Percentiles rank a stretch among this genome's conserved stretches.
These are phyloP conservation scores for Lentinula novae-zelandiae DNA, from an alignment of 1,284 basidiomycete species.

Conservation along the genomic window DNA sequence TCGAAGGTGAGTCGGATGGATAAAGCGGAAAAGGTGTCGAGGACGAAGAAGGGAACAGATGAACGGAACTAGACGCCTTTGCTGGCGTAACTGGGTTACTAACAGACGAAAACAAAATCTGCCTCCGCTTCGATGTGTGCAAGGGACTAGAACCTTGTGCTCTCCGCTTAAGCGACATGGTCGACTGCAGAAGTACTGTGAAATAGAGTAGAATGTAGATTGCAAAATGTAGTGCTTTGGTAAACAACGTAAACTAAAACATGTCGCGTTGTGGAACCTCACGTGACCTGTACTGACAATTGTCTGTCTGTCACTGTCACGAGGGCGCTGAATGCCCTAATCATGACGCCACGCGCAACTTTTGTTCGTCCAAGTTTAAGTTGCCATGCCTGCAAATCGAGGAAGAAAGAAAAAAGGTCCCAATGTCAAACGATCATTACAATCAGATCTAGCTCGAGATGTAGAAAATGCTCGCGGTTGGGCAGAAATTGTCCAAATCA, in stretches of 20 bases:
- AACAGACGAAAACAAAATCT: not conserved
- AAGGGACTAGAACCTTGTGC: not conserved
- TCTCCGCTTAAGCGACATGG: slow-evolving; percentile 6
- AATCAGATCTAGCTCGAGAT: slow-evolving; percentile 23
- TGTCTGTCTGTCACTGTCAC: too few relatives aligned
- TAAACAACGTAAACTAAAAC: too few relatives aligned
- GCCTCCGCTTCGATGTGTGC: slow-evolving; percentile 5
- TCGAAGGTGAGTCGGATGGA: slow-evolving; percentile 51
- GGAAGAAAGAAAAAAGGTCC: slow-evolving; percentile 12
- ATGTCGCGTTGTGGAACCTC: too few relatives aligned
- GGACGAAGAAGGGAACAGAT: slow-evolving; percentile 4
- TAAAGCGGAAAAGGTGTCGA: slow-evolving; percentile 11
- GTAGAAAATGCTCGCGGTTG: slow-evolving; percentile 47
- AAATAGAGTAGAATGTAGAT: not conserved
- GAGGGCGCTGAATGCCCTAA: not conserved
- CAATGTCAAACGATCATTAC: not conserved
- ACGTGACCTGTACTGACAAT: not conserved
- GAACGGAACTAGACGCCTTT: not conserved
- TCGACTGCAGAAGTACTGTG: not conserved
- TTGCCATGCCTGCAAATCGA: slow-evolving; percentile 13
- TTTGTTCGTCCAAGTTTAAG: too few relatives aligned
- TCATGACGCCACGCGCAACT: not conserved
- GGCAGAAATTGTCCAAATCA: slow-evolving; percentile 39
- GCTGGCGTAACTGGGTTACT: slow-evolving; percentile 7
- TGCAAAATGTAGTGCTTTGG: too few relatives aligned